phyloP scores from a whole-genome alignment of 106 monocot species.

The Phalaenopsis equestris region DNA sequence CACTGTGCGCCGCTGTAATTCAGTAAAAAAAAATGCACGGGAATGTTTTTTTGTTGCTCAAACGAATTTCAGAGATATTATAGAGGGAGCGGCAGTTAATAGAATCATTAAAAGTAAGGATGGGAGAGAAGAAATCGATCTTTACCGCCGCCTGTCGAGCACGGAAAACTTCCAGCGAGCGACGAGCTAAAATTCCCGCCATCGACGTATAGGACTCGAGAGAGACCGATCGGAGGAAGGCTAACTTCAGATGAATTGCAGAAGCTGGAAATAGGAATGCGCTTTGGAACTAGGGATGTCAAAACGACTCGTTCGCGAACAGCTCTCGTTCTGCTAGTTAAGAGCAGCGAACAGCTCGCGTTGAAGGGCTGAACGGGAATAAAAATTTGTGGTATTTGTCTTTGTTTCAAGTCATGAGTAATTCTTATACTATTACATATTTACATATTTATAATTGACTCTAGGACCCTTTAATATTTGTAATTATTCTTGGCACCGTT shows the following conservation, averaged over 20 bases:
- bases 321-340: too few relatives aligned
- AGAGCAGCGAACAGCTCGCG: too few relatives aligned
- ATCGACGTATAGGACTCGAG: not conserved
- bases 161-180: not conserved
- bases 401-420: too few relatives aligned
- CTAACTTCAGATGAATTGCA: not conserved
- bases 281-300: not conserved
- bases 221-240: not conserved
- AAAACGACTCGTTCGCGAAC: too few relatives aligned
- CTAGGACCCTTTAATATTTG: too few relatives aligned
- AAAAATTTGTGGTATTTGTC: too few relatives aligned
- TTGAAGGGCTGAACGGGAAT: too few relatives aligned
- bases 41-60: not conserved
- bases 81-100: not conserved
- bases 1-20: not conserved
- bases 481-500: too few relatives aligned
- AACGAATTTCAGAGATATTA: not conserved
- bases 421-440: too few relatives aligned
- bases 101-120: not conserved
- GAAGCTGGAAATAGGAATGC: not conserved
- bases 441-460: too few relatives aligned
- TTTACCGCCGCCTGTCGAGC: not conserved
- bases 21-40: not conserved
- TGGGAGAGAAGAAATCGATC: not conserved
- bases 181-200: conserved; percentile 8